Base-by-base conservation (phyloP, 352 stramenopile genomes). In the Pythium phragmitis region DNA sequence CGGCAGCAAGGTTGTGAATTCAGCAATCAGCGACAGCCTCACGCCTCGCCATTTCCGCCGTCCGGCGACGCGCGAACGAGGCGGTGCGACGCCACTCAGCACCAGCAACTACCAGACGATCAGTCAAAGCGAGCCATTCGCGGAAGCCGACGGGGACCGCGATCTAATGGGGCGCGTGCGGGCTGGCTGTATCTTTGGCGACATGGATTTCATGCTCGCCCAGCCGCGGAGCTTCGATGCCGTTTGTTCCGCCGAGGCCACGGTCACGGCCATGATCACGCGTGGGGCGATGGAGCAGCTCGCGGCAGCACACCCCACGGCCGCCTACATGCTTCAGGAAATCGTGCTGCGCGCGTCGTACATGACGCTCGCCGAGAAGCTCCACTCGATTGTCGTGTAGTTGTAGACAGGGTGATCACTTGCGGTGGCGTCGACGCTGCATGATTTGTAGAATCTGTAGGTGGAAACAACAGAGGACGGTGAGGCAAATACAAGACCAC, bases 171-270 rank as follows among this genome's bases (percentile, higher is more conserved):
- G 80, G 2, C 78, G 74, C n/a, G 77, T 87, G 0, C 70, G 75
- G 14, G 69, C 78, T 28, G 79, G 78, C 7, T 85, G 77, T 41
- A 81, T 89, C 46, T 87, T 88, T 49, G 80, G 80, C 14, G 80
- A 89, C 43, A 79, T 89, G 75, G 80, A 87, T 58, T 89, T 82
- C 46, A 72, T 85, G 60, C 65, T 89, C 51, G 55, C 63, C 28
- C 78, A 88, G 56, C 42, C 60, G 39, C 72, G 77, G n/a, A 69
- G 75, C n/a, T 67, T 86, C 41, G 71, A 85, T 58, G 79, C 75
- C n/a, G 71, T 70, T 3, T 73, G 67, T 16, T 85, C 69, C n/a
- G 62, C 58, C 21, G 17, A 60, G 14, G 64, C 71, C 51, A 85
- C 76, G 0, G 57, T 87, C 7, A 79, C 75, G 12, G 80, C 77